Evolutionary conservation across 1,139 yeast genomes (phyloP).

Genomic region (Geotrichum aggregatum): DNA sequence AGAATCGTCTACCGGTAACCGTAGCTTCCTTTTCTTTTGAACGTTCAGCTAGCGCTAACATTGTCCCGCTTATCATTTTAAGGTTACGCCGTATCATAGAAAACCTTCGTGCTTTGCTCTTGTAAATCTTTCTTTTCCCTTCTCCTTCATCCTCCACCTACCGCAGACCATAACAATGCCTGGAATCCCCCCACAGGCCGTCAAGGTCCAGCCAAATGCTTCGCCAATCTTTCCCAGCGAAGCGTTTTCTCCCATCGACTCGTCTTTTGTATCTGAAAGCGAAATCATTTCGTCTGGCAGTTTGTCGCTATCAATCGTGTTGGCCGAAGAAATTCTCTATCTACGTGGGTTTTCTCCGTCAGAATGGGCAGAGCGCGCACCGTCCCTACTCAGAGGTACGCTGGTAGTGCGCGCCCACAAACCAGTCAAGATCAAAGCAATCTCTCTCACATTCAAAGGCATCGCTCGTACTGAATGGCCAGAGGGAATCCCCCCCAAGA

Average conservation of each 20-base stretch:
- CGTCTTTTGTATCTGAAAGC: conserved; percentile 20
- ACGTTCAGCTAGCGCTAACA: too few species aligned
- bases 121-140: background rate
- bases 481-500: conserved; percentile 94
- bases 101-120: too few species aligned
- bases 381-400: conserved; percentile 80
- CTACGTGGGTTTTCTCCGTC: conserved; percentile 73
- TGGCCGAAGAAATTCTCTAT: conserved; percentile 76
- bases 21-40: too few species aligned
- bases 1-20: too few species aligned
- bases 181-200: background rate
- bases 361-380: conserved; percentile 70
- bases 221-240: conserved; percentile 22
- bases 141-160: background rate
- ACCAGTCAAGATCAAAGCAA: conserved; percentile 67
- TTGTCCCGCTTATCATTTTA: too few species aligned
- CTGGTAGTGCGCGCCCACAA: conserved; percentile 66
- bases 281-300: conserved; percentile 16
- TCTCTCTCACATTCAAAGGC: conserved; percentile 66
- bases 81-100: too few species aligned
- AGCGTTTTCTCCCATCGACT: conserved; percentile 21
- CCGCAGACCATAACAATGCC: background rate
- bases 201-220: background rate
- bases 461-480: conserved; percentile 91
- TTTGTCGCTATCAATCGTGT: conserved; percentile 41